phyloP scores from a whole-genome alignment of 768 basidiomycete species.

The Serendipita sp. region DNA sequence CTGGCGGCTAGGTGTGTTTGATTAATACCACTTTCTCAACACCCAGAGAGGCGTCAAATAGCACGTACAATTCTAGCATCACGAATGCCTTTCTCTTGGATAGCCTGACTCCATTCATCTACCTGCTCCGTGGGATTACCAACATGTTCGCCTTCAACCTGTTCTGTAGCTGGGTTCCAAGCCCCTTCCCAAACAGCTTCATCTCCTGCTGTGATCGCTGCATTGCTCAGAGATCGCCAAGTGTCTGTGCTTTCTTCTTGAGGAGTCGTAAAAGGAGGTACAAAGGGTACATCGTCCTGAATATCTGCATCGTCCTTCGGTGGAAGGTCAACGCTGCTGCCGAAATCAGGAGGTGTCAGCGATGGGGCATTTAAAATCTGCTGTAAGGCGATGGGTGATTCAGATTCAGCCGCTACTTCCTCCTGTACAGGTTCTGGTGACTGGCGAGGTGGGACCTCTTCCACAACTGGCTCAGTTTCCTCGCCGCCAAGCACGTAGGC shows the following conservation, averaged over 20 bases:
- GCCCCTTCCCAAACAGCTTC: background rate
- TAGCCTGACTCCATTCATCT: slow-evolving; percentile 2
- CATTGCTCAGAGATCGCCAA: background rate
- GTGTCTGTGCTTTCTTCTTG: background rate
- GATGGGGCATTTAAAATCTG: background rate
- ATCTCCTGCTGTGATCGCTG: background rate
- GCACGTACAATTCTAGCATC: slow-evolving; percentile 1
- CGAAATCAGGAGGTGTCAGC: background rate
- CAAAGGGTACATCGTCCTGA: background rate
- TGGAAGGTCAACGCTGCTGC: background rate
- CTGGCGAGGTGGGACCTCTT: background rate
- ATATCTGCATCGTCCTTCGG: background rate
- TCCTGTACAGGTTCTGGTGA: background rate
- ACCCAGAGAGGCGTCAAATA: background rate
- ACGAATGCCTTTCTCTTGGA: background rate
- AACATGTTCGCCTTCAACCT: background rate
- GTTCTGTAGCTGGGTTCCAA: background rate
- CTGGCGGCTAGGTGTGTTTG: background rate
- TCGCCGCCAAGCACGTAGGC: background rate
- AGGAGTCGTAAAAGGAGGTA: background rate
- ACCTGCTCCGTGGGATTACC: background rate
- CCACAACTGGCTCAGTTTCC: background rate
- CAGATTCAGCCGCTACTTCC: background rate
- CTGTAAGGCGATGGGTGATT: background rate
- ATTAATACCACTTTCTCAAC: background rate